Percentiles rank a stretch among this genome's conserved stretches.
Evolutionary conservation across 2,329 filamentous ascomycete genomes (phyloP).

Genomic region (Aspergillus chevalieri): DNA sequence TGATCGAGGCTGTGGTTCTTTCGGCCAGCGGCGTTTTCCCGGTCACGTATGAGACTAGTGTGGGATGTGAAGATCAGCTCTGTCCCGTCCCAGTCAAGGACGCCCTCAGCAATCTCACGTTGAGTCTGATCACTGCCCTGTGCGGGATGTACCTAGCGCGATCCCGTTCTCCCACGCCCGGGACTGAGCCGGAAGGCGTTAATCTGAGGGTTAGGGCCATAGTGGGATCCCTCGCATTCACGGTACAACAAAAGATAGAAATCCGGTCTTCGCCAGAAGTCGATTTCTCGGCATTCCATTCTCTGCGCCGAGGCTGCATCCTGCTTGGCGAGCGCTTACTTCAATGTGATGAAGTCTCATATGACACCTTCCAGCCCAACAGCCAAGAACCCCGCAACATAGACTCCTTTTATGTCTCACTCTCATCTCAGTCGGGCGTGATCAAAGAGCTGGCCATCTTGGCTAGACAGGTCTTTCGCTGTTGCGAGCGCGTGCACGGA

Average conservation of each 20-base stretch:
- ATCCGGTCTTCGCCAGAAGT: conserved; percentile 1
- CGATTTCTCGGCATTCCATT: conserved; percentile 14
- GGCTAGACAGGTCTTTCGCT: conserved; percentile 28
- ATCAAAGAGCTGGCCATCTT: conserved; percentile 31
- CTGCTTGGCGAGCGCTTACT: conserved; percentile 25
- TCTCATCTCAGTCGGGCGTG: conserved; percentile 25
- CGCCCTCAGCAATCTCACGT: conserved; percentile 31
- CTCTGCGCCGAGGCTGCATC: conserved; percentile 28
- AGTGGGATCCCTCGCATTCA: conserved; percentile 17
- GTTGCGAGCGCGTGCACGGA: conserved; percentile 21
- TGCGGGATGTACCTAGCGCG: conserved; percentile 34
- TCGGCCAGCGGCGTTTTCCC: conserved; percentile 19
- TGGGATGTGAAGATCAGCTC: conserved; percentile 7
- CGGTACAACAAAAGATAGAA: conserved; percentile 19
- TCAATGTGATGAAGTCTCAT: conserved; percentile 10
- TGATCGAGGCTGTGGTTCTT: conserved; percentile 30
- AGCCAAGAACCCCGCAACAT: conserved; percentile 10
- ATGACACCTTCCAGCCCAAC: conserved; percentile 10
- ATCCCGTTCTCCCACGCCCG: conserved; percentile 21
- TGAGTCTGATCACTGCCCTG: conserved; percentile 29
- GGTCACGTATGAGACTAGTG: conserved; percentile 7
- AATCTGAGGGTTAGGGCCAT: conserved; percentile 21
- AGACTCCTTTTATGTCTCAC: conserved; percentile 23
- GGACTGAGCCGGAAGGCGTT: conserved; percentile 6
- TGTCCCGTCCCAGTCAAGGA: conserved; percentile 32